Evolutionary conservation across 2,329 filamentous ascomycete genomes (phyloP).

Genomic region (Nakataea oryzae): DNA sequence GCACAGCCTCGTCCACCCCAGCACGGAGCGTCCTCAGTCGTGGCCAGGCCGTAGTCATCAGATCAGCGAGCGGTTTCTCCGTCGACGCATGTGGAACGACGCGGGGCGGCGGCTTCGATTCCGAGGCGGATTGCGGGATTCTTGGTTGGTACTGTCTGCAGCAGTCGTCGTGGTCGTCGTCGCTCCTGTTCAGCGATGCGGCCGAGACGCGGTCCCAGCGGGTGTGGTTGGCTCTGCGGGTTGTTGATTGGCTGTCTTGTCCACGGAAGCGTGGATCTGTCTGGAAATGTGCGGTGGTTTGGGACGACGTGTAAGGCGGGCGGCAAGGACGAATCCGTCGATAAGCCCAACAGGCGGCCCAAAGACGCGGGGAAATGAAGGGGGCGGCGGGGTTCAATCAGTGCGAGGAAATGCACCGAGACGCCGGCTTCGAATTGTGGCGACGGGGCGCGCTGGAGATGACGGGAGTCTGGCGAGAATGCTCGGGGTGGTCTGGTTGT

Average conservation of each 20-base stretch:
- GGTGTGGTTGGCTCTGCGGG: not conserved
- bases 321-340: not conserved
- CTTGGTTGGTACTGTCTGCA: not conserved
- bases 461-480: not conserved
- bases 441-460: not conserved
- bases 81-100: constrained; percentile 4
- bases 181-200: not conserved
- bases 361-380: not conserved
- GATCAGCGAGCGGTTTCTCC: not conserved
- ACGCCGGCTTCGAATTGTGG: not conserved
- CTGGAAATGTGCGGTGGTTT: not conserved
- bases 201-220: not conserved
- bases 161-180: not conserved
- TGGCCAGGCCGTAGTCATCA: constrained; percentile 1
- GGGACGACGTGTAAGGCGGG: not conserved
- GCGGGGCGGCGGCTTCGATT: not conserved
- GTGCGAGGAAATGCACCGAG: not conserved
- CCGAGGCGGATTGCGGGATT: not conserved
- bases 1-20: constrained; percentile 1
- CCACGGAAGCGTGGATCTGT: not conserved
- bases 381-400: not conserved
- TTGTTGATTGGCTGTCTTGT: not conserved
- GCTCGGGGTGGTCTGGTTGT: not conserved
- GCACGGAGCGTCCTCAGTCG: constrained; percentile 2
- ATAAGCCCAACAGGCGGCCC: not conserved